These are phyloP conservation scores for Hordeum vulgare DNA, from an alignment of 176 grass and related monocot species.

Conservation along the genomic window MorexV3_pseudomolecules_assembly NC_058521.1:511960456-511960955, in stretches of 20 bases:
- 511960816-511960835: slow-evolving; percentile 14
- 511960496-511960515: too few relatives aligned
- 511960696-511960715: not conserved
- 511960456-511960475: too few relatives aligned
- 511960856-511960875: slow-evolving; percentile 37
- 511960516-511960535: too few relatives aligned
- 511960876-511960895: slow-evolving; percentile 14
- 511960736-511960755: not conserved
- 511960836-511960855: slow-evolving; percentile 21
- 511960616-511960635: not conserved
- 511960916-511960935: not conserved
- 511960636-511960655: not conserved
- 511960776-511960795: not conserved
- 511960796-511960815: slow-evolving; percentile 9
- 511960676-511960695: not conserved
- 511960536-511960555: too few relatives aligned
- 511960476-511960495: too few relatives aligned
- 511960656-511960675: not conserved
- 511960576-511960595: too few relatives aligned
- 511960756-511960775: not conserved
- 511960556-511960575: too few relatives aligned
- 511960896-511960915: not conserved
- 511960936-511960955: not conserved
- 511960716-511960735: not conserved
- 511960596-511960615: not conserved